Evolutionary conservation across 306 rosid species (phyloP).

Genomic region (Abrus precatorius): DNA sequence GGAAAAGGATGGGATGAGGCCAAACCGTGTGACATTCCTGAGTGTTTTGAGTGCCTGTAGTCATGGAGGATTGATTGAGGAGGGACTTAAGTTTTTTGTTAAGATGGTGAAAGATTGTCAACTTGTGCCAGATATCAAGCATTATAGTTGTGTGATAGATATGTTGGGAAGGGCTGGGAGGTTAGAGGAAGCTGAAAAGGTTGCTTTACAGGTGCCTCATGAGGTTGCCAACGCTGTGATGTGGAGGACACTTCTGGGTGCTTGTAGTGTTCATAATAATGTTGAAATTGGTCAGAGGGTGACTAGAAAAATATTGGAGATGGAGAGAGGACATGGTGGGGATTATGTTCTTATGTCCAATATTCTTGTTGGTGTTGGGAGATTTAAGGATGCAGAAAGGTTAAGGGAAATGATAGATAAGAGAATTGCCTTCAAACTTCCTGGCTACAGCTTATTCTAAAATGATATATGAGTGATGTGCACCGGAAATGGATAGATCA

Average conservation of each 20-base stretch:
- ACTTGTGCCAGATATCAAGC: slow-evolving; percentile 67
- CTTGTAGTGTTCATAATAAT: slow-evolving; percentile 73
- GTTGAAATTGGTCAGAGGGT: slow-evolving; percentile 74
- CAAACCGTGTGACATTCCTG: slow-evolving; percentile 67
- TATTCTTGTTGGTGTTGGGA: slow-evolving; percentile 75
- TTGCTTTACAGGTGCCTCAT: slow-evolving; percentile 66
- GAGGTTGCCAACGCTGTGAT: slow-evolving; percentile 68
- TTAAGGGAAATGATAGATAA: slow-evolving; percentile 68
- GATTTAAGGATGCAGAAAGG: slow-evolving; percentile 71
- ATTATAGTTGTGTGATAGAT: slow-evolving; percentile 79
- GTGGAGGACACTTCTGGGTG: slow-evolving; percentile 81
- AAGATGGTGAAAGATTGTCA: slow-evolving; percentile 64
- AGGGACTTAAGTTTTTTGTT: slow-evolving; percentile 67
- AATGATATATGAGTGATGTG: background rate
- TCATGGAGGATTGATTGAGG: slow-evolving; percentile 80
- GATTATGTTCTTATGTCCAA: slow-evolving; percentile 91
- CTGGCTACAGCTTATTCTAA: slow-evolving; percentile 71
- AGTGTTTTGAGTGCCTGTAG: slow-evolving; percentile 78
- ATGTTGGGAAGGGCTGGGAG: slow-evolving; percentile 81
- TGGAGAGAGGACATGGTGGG: slow-evolving; percentile 71
- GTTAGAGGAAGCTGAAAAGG: slow-evolving; percentile 74
- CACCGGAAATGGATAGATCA: no score
- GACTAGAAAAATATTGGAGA: slow-evolving; percentile 61
- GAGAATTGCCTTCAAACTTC: slow-evolving; percentile 64
- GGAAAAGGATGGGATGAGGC: slow-evolving; percentile 71